Base-by-base conservation (phyloP, 2,329 filamentous ascomycete species). In the Colletotrichum ledebouriae region DNA sequence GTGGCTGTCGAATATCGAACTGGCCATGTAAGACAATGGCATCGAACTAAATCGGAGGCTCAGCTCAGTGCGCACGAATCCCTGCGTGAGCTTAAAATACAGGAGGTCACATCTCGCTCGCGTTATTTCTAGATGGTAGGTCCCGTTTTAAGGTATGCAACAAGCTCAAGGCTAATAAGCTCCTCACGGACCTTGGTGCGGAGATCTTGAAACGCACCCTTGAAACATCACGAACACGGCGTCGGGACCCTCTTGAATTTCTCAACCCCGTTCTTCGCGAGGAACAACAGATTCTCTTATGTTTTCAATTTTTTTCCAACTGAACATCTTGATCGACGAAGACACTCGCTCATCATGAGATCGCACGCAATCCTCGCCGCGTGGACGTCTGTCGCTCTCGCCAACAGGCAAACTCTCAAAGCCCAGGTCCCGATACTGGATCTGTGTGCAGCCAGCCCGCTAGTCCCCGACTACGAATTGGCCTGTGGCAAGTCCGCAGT, bases 161-260 rank as follows among this genome's bases (percentile, higher is more conserved):
- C 42, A 66, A 66, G 63, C 63, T 66, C 13, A 50, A 11, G 13
- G 41, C n/a, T 29, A 37, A n/a, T 20, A 47, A n/a, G 12, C 34
- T 15, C 25, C 55, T 11, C 61, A 60, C 61, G 49, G 55, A 50
- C 66, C 55, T 62, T 20, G 15, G 39, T 50, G 49, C 62, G 55
- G 61, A 52, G 66, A 60, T 60, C 61, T 49, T 66, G 66, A 69
- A 69, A 69, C 66, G n/a, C 34, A 46, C 15, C 47, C 66, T 69
- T 69, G 66, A 69, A 69, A 69, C 66, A 69, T 56, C 42, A 34
- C 47, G 15, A 37, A 13, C 3, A n/a, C 55, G 41, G 33, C 53
- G n/a, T 33, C 49, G 34, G 49, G 20, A 34, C 9, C 17, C 42
- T 25, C 49, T 34, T 11, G 15, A 34, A 53, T 20, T 17, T 34